Evolutionary conservation across 805 yeast genomes (phyloP), one percentile per base, ranked within the genome.

Genomic region (Pichia heedii): DNA sequence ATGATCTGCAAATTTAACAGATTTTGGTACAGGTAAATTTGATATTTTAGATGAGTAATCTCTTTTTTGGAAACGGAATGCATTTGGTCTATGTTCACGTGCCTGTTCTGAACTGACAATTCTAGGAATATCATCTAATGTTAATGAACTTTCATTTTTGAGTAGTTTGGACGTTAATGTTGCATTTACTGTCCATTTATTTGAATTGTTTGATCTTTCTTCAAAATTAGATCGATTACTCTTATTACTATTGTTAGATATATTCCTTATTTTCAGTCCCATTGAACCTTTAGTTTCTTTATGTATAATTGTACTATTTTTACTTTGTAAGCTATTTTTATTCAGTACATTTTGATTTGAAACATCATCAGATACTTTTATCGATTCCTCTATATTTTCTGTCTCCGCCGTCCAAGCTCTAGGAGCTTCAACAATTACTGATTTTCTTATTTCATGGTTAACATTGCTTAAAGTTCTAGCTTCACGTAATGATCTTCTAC

Each of bases 101-200:
- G 97, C 96, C 61, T 90, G 96, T 55, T 93, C 97, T 10, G 95
- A 90, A 2, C 97, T 95, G 8, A 93, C 97, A 57, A 93, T 90
- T 51, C 97, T 73, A 8, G 97, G 96, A 54, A 93, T 93, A 62
- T 93, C 99, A 62, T 93, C 97, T 53, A 93, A 72, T 0, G 97
- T 90, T 42, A 93, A 73, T 0, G 90, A 81, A 52, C 84, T 85
- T 52, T 90, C 94, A 55, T 79, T 84, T 54, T 81, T 77, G 43
- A 88, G 72, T 39, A 85, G 69, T 51, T 77, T 81, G 2, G 87
- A 74, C 0, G 89, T 80, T 13, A 46, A 29, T 11, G 46, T 33
- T 2, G 81, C 72, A 54, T 77, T 81, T 37, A 43, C 33, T 16
- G 40, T 38, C 4, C 41, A 29, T 1, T 12, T 12, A 15, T 26